Evolutionary conservation across 768 basidiomycete genomes (phyloP), one percentile per base, ranked within the genome.

Genomic region (Trametes meyenii): DNA sequence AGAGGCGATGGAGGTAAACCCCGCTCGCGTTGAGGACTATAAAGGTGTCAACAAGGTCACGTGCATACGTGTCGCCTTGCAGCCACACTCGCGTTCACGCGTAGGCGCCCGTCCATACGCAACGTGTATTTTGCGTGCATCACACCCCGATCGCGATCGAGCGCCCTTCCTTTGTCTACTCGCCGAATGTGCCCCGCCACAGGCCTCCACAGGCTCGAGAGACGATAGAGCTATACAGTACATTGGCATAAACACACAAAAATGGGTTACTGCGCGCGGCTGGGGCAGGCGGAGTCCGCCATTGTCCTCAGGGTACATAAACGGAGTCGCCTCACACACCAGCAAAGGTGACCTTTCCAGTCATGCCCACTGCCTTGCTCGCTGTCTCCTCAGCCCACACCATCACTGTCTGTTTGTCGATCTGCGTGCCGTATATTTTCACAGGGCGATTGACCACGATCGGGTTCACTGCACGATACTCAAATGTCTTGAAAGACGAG

Each of bases 381-480:
- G 80, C 76, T 43, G 81, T 78, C 57, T 84, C 84, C 36, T 77
- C 73, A 56, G 87, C 87, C 85, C 86, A 88, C 64, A 91, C 63
- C 16, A 78, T 74, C 23, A 81, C 71, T 14, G 70, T 73, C 49
- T 74, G 70, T 42, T 74, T 67, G 60, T 79, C 72, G 55, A 73
- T 60, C 75, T 81, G 79, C 16, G 75, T 69, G 8, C 84, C 85
- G 57, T 79, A 70, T 55, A 87, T 78, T 1, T 77, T 81, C 24
- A 80, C 72, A 50, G 75, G 69, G 19, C 77, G 76, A 58, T 84
- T 80, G 29, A 86, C 86, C 19, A 87, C 70, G 52, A 88, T 64
- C 2, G 86, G 87, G 61, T 87, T 88, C 42, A 81, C 79, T 5
- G 90, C 90, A 39, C 87, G 81, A 69, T 92, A 92, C 61, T 85